phyloP scores from a whole-genome alignment of 164 flowering plant genomes.

The Sedum album region DNA sequence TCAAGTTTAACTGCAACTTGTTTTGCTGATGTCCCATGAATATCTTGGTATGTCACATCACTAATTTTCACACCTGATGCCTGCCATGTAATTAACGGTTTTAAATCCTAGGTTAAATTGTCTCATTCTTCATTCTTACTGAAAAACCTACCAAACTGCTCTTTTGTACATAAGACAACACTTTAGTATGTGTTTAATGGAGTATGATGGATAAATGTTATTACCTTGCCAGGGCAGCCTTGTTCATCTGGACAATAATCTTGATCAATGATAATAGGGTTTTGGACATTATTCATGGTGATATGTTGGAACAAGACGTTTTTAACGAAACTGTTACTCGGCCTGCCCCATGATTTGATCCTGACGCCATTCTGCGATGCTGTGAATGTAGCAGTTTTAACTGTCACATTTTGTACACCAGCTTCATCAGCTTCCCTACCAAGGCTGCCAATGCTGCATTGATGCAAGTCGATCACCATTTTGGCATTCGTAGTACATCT shows the following conservation, averaged over 20 bases:
- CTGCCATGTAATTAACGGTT: slow-evolving; percentile 7
- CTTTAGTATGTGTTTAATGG: background rate
- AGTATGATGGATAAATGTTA: background rate
- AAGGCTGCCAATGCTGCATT: slow-evolving; percentile 70
- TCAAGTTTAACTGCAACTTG: slow-evolving; percentile 34
- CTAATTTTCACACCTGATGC: slow-evolving; percentile 33
- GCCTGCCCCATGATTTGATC: slow-evolving; percentile 74
- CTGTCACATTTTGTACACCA: slow-evolving; percentile 70
- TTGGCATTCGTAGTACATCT: background rate
- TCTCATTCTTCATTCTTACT: no score
- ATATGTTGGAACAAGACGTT: slow-evolving; percentile 37
- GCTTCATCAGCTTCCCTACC: slow-evolving; percentile 37
- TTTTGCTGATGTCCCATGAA: slow-evolving; percentile 41
- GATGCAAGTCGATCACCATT: background rate
- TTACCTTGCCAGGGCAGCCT: slow-evolving; percentile 50
- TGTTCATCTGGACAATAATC: slow-evolving; percentile 49
- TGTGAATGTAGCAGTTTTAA: slow-evolving; percentile 28
- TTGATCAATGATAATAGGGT: slow-evolving; percentile 71
- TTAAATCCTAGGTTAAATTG: no score
- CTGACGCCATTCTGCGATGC: slow-evolving; percentile 62
- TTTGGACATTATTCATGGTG: slow-evolving; percentile 41
- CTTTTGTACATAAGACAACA: background rate
- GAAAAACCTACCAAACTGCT: no score
- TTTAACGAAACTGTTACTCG: slow-evolving; percentile 52
- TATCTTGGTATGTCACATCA: slow-evolving; percentile 27